phyloP scores from a whole-genome alignment of 805 yeast genomes.

The Pichia scutulata region DNA sequence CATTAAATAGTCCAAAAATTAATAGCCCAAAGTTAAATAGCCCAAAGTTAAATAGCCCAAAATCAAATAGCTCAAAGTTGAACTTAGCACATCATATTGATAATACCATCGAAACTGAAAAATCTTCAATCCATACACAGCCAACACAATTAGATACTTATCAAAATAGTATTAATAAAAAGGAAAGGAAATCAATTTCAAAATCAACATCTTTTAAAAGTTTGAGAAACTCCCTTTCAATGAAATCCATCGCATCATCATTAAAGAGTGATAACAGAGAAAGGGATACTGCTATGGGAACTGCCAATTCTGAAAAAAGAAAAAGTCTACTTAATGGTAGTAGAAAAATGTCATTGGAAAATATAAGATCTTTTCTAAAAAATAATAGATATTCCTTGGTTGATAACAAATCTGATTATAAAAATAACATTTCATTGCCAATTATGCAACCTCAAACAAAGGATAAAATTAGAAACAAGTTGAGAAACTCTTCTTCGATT shows the following conservation, averaged over 20 bases:
- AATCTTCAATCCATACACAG: not conserved
- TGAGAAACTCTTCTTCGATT: constrained; percentile 43
- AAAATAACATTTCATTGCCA: constrained; percentile 48
- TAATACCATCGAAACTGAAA: not conserved
- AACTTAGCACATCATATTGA: not conserved
- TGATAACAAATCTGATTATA: constrained; percentile 13
- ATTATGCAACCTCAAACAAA: constrained; percentile 48
- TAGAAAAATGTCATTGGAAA: constrained; percentile 21
- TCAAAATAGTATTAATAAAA: not conserved
- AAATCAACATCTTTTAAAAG: constrained; percentile 6
- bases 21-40: not conserved
- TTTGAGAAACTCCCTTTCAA: constrained; percentile 5
- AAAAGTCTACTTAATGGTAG: constrained; percentile 1
- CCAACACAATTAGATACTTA: not conserved
- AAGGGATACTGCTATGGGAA: not conserved
- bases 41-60: not conserved
- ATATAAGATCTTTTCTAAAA: constrained; percentile 11
- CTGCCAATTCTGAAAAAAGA: not conserved
- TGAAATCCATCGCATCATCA: constrained; percentile 4
- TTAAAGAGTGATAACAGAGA: not conserved
- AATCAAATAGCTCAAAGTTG: not conserved
- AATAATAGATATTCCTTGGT: constrained; percentile 9
- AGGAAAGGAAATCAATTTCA: not conserved
- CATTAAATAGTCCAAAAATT: too few species aligned
- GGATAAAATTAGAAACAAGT: constrained; percentile 45